Percentiles rank a stretch among this genome's conserved stretches.
phyloP scores from a whole-genome alignment of 83 land plant species.

The Thuja plicata region DNA sequence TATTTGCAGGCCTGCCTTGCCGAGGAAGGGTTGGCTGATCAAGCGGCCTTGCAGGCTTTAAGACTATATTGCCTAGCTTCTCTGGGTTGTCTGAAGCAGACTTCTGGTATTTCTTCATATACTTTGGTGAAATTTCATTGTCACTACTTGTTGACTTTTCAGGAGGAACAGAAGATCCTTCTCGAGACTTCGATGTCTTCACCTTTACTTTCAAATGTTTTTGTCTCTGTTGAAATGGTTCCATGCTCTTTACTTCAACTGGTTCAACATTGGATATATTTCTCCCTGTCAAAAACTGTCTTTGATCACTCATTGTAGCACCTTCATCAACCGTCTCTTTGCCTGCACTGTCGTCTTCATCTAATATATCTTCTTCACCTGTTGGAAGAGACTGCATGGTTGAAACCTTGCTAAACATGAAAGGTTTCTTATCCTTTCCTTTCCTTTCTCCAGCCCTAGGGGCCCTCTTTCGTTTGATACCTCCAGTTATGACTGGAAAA shows the following conservation, averaged over 20 bases:
- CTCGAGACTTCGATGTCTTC: constrained; percentile 34
- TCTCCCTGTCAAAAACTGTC: constrained; percentile 19
- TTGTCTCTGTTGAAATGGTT: constrained; percentile 15
- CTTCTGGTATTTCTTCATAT: constrained; percentile 14
- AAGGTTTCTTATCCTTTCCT: constrained; percentile 19
- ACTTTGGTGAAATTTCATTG: constrained; percentile 31
- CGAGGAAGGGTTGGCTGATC: not conserved
- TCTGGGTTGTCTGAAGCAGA: constrained; percentile 18
- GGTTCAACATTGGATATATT: constrained; percentile 5
- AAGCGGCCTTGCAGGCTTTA: not conserved
- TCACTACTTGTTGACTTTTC: constrained; percentile 14
- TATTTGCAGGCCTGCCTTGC: not conserved
- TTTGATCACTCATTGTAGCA: constrained; percentile 11
- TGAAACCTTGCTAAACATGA: constrained; percentile 1
- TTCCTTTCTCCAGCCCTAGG: constrained; percentile 30
- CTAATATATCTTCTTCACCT: constrained; percentile 24
- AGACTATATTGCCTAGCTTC: not conserved
- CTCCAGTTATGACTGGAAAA: constrained; percentile 8
- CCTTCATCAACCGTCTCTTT: constrained; percentile 16
- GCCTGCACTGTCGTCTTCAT: constrained; percentile 23
- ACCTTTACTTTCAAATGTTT: constrained; percentile 59
- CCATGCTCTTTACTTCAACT: constrained; percentile 19
- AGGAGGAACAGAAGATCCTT: constrained; percentile 26
- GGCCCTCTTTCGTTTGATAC: constrained; percentile 48
- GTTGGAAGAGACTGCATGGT: not conserved